Percentiles rank a stretch among this genome's conserved stretches.
Conservation (phyloP, 495 filamentous ascomycete species). For the Ascobolus immersus region DNA sequence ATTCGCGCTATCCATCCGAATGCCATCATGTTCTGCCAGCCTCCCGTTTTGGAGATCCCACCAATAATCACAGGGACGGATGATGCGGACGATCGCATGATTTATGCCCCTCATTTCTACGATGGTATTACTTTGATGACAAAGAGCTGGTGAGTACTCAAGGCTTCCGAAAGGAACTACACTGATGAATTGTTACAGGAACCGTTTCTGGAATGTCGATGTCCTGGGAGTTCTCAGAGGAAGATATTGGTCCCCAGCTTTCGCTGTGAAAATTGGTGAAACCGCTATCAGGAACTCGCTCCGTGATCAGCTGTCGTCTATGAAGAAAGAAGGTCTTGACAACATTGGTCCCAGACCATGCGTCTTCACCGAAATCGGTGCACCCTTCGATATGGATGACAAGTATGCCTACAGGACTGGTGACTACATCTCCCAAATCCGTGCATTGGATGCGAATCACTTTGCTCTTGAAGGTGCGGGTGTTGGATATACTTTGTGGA, state of each 20-base stretch:
- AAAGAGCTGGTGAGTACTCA: conserved; percentile 53
- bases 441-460: conserved; percentile 92
- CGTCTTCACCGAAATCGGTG: conserved; percentile 83
- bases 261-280: conserved; percentile 81
- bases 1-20: conserved; percentile 51
- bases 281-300: conserved; percentile 89
- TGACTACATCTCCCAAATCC: conserved; percentile 75
- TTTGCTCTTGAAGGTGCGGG: conserved; percentile 66
- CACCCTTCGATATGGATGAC: conserved; percentile 97
- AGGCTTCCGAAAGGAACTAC: background rate
- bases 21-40: conserved; percentile 74
- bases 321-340: conserved; percentile 66
- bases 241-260: conserved; percentile 60
- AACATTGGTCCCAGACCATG: conserved; percentile 79
- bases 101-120: conserved; percentile 87
- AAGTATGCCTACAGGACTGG: conserved; percentile 90
- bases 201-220: conserved; percentile 86
- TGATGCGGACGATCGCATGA: conserved; percentile 73
- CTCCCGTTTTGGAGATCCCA: conserved; percentile 74
- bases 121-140: conserved; percentile 91
- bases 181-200: conserved; percentile 23
- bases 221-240: conserved; percentile 79
- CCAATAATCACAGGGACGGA: conserved; percentile 63
- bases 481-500: conserved; percentile 61
- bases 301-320: conserved; percentile 66